Conservation (phyloP, 1,139 yeast species). For the Sugiyamaella neomexicana region DNA sequence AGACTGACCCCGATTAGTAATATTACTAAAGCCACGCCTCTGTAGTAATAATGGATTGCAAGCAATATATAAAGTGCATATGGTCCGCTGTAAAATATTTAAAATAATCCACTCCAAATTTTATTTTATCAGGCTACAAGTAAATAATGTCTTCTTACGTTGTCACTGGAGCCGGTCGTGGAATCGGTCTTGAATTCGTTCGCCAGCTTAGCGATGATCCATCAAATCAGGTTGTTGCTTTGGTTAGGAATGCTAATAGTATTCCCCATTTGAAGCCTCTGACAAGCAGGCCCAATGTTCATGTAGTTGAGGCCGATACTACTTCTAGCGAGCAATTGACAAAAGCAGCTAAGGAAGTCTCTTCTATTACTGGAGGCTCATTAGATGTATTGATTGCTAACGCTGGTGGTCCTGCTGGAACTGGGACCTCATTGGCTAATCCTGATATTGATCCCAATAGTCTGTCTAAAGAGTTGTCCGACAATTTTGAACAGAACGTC, state of each 20-base stretch:
- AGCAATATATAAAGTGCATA: too few species aligned
- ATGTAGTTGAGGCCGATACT: slow-evolving; percentile 21
- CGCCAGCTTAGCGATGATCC: slow-evolving; percentile 14
- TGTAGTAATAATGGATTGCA: too few species aligned
- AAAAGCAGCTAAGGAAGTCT: slow-evolving; percentile 17
- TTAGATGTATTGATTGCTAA: slow-evolving; percentile 25
- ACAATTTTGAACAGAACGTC: slow-evolving; percentile 13
- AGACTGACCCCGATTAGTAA: too few species aligned
- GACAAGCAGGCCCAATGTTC: slow-evolving; percentile 17
- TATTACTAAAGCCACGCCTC: too few species aligned
- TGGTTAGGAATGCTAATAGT: slow-evolving; percentile 17
- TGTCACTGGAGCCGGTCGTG: slow-evolving; percentile 21
- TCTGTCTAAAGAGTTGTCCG: slow-evolving; percentile 5
- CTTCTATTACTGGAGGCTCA: slow-evolving; percentile 15
- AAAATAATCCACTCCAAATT: too few species aligned
- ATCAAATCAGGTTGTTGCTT: slow-evolving; percentile 15
- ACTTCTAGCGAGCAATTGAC: slow-evolving; percentile 11
- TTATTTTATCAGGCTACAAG: too few species aligned
- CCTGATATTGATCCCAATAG: not conserved
- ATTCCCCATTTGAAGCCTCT: slow-evolving; percentile 16
- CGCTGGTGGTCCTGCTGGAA: slow-evolving; percentile 15
- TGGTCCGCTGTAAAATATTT: too few species aligned
- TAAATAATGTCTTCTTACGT: slow-evolving; percentile 19
- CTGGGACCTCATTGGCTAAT: slow-evolving; percentile 10
- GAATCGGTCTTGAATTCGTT: slow-evolving; percentile 20